These are phyloP conservation scores for Aspergillus sclerotialis DNA, from an alignment of 2,329 filamentous ascomycete genomes.

Conservation along the genomic window DNA sequence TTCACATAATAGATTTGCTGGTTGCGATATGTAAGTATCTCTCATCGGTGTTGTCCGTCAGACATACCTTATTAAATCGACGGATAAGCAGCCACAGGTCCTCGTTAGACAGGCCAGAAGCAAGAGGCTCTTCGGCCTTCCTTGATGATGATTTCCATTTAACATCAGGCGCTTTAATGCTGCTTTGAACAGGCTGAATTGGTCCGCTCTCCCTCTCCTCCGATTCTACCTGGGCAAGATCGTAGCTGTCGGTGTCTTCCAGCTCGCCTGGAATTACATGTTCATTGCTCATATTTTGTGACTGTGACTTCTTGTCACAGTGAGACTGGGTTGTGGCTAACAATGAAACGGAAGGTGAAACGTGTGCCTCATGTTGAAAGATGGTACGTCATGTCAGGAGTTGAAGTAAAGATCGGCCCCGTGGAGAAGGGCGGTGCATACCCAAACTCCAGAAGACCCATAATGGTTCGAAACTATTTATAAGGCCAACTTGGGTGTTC, in stretches of 20 bases:
- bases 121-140: constrained; percentile 39
- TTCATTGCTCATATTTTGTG: constrained; percentile 1
- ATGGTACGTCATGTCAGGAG: no score
- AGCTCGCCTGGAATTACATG: neutral
- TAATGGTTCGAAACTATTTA: no score
- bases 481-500: no score
- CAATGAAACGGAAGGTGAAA: no score
- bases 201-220: constrained; percentile 1
- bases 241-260: constrained; percentile 1
- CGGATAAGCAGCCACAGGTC: constrained; percentile 66
- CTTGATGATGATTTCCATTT: neutral
- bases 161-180: neutral
- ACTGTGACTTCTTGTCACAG: no score
- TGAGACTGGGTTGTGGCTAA: no score
- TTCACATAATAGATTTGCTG: constrained; percentile 66
- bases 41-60: neutral
- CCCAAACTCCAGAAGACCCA: no score
- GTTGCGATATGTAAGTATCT: constrained; percentile 14
- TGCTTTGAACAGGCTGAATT: neutral
- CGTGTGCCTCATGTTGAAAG: no score
- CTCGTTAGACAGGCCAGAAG: constrained; percentile 64
- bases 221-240: neutral
- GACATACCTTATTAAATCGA: constrained; percentile 62
- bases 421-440: no score
- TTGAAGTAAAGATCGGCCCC: no score